phyloP scores from a whole-genome alignment of 2,329 filamentous ascomycete genomes.

The Penicillium italicum region DNA sequence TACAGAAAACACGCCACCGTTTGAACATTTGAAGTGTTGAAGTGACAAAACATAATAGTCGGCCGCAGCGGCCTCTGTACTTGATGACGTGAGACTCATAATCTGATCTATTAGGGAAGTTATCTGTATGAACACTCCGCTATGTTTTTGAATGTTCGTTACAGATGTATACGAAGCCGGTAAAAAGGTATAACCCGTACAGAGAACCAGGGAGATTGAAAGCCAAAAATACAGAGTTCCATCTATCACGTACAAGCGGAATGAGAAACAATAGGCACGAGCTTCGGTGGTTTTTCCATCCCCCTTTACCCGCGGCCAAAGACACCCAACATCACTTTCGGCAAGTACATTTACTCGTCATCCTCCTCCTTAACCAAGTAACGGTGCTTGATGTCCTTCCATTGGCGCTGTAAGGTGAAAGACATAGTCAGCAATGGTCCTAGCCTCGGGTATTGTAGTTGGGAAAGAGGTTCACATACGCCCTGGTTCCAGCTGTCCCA shows the following conservation, averaged over 20 bases:
- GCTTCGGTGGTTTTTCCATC: constrained; percentile 17
- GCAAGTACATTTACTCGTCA: constrained; percentile 34
- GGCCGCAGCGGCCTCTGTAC: neutral
- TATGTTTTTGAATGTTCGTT: neutral
- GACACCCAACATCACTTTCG: constrained; percentile 5
- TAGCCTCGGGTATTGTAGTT: constrained; percentile 5
- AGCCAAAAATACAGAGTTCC: constrained; percentile 24
- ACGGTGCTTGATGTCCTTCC: constrained; percentile 96
- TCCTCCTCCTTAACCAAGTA: constrained; percentile 72
- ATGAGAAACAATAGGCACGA: constrained; percentile 21
- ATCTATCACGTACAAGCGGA: constrained; percentile 27
- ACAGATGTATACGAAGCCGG: neutral
- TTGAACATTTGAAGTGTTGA: neutral
- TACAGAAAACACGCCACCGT: neutral
- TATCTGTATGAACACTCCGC: neutral
- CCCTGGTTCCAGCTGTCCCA: constrained; percentile 92
- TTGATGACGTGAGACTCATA: neutral
- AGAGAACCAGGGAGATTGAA: neutral
- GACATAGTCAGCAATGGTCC: constrained; percentile 15
- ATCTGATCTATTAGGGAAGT: neutral
- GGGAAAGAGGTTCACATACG: constrained; percentile 57
- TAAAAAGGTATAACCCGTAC: neutral
- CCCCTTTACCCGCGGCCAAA: constrained; percentile 19
- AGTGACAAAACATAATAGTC: neutral
- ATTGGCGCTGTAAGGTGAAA: constrained; percentile 71